These are phyloP conservation scores for Gastrolobium bilobum DNA, from an alignment of 306 rosid genomes.

Conservation along the genomic window DNA sequence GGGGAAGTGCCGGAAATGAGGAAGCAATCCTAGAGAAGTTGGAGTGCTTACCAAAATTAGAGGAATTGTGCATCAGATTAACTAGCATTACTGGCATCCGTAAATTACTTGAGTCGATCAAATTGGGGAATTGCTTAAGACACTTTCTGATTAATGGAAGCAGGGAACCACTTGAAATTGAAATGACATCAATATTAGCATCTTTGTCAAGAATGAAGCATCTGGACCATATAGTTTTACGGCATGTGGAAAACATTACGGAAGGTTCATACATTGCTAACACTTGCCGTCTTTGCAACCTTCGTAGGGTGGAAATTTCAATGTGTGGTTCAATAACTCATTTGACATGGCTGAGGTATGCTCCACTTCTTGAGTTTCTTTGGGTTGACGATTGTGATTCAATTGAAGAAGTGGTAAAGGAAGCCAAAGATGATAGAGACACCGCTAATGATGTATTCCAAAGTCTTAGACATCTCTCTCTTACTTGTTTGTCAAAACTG, in stretches of 20 bases:
- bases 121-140: constrained; percentile 3
- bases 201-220: background rate
- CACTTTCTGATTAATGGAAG: rapidly evolving
- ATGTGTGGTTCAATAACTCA: background rate
- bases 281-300: background rate
- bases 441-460: background rate
- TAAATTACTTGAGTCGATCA: constrained; percentile 10
- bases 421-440: background rate
- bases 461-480: background rate
- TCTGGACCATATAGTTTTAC: background rate
- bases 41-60: constrained; percentile 19
- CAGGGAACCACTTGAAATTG: constrained; percentile 1
- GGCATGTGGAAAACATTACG: rapidly evolving
- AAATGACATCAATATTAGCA: constrained; percentile 1
- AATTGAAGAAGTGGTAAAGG: constrained; percentile 24
- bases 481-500: rapidly evolving
- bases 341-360: constrained; percentile 48
- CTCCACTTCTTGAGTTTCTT: background rate
- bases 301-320: background rate
- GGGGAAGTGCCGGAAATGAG: background rate
- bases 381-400: rapidly evolving
- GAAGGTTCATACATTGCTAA: background rate
- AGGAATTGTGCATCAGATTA: background rate
- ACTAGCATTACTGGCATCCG: background rate
- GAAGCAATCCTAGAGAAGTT: constrained; percentile 12